These are phyloP conservation scores for Candolleomyces efflorescens DNA, from an alignment of 768 basidiomycete species.

Conservation along the genomic window DNA sequence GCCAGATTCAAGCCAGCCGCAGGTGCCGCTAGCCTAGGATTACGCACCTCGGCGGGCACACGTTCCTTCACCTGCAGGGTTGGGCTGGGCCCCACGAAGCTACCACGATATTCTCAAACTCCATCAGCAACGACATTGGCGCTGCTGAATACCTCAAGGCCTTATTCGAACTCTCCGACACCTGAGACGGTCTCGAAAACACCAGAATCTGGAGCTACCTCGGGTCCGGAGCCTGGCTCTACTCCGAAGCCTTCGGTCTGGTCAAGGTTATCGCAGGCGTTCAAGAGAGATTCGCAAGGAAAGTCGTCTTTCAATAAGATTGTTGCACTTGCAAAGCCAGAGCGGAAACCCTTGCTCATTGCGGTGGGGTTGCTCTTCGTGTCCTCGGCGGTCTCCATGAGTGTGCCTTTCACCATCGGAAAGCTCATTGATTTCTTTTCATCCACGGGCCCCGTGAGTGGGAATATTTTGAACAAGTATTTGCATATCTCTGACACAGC, in stretches of 20 bases:
- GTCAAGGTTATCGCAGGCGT: conserved; percentile 12
- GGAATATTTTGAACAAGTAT: not conserved
- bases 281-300: conserved; percentile 35
- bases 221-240: not conserved
- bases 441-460: conserved; percentile 59
- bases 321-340: conserved; percentile 73
- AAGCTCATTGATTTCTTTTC: conserved; percentile 94
- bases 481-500: conserved; percentile 4
- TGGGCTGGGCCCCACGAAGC: not conserved
- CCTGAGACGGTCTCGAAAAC: not conserved
- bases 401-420: conserved; percentile 89
- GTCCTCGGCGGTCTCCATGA: conserved; percentile 91
- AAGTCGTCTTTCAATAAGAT: conserved; percentile 73
- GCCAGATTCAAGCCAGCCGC: conserved; percentile 14
- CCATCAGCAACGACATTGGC: not conserved
- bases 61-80: not conserved
- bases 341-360: conserved; percentile 67
- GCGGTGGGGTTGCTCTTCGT: conserved; percentile 79
- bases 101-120: not conserved
- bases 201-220: not conserved
- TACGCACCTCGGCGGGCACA: not conserved
- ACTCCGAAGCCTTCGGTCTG: not conserved
- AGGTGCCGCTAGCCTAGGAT: not conserved
- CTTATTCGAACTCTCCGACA: conserved; percentile 3
- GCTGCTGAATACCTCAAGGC: not conserved